Percentiles rank a stretch among this genome's conserved stretches.
Evolutionary conservation across 192 early-diverging fungal genomes (phyloP).

Genomic region (Coemansia sp.): DNA sequence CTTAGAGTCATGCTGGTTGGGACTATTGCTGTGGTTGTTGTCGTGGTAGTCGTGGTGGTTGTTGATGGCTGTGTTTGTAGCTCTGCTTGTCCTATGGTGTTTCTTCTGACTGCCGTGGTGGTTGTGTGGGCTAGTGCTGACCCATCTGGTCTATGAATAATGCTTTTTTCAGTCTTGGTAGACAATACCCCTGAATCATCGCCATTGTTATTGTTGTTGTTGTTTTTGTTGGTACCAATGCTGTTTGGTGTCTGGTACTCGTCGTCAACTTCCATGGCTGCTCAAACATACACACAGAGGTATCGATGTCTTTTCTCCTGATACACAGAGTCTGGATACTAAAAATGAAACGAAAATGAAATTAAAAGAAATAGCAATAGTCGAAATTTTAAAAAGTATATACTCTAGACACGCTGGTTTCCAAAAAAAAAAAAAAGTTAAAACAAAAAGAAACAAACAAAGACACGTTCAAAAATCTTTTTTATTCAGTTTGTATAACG

Average conservation of each 20-base stretch:
- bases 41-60: conserved; percentile 10
- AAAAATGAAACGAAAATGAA: too few relatives aligned
- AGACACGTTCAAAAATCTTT: too few relatives aligned
- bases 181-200: neutral
- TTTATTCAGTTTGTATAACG: too few relatives aligned
- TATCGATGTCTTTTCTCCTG: too few relatives aligned
- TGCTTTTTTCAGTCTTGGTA: neutral
- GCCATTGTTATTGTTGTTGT: neutral
- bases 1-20: neutral
- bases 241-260: conserved; percentile 3
- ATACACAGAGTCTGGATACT: too few relatives aligned
- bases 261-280: conserved; percentile 18
- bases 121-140: neutral
- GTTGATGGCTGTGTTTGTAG: conserved; percentile 1
- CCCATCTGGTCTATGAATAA: neutral
- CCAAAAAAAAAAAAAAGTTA: too few relatives aligned
- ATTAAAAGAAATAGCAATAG: too few relatives aligned
- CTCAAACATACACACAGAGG: neutral
- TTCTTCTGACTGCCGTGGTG: neutral
- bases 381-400: too few relatives aligned
- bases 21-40: conserved; percentile 9
- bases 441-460: too few relatives aligned
- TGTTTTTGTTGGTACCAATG: neutral
- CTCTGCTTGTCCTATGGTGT: neutral
- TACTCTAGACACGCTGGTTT: too few relatives aligned